phyloP scores from a whole-genome alignment of 306 rosid species.

The Gillenia trifoliata region DNA sequence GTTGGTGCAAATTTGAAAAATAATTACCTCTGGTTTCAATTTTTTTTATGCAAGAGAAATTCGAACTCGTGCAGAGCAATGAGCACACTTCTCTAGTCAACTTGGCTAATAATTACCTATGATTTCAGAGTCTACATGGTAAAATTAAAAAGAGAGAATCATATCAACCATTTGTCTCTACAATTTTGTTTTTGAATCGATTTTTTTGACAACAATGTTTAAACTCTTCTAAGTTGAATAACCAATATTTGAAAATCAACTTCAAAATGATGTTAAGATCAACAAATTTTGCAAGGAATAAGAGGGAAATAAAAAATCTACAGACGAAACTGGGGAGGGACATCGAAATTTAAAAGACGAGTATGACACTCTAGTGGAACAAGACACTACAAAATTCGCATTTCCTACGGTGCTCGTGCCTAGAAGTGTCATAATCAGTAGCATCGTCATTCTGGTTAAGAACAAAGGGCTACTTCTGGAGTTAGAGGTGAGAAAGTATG shows the following conservation, averaged over 20 bases:
- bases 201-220: background rate
- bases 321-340: background rate
- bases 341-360: background rate
- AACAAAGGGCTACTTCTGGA: background rate
- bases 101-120: background rate
- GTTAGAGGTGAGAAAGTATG: slow-evolving; percentile 7
- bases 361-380: background rate
- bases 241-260: background rate
- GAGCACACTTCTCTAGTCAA: too few species aligned
- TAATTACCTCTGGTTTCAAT: too few species aligned
- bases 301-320: background rate
- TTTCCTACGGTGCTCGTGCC: background rate
- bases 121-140: background rate
- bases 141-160: background rate
- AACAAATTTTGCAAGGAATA: background rate
- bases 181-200: too few species aligned
- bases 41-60: too few species aligned
- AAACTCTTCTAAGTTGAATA: background rate
- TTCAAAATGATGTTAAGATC: background rate
- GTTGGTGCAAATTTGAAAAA: background rate
- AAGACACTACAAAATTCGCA: background rate
- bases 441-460: background rate
- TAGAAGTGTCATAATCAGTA: background rate
- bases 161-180: too few species aligned
- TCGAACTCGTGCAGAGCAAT: too few species aligned